Conservation (phyloP, 129 eudicot species). For the carrot (Daucus carota) region DH1_v3.0 NC_030385.2:28572001-28572500, state of each 20-base stretch:
- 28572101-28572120: constrained; percentile 45
- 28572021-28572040: constrained; percentile 54
- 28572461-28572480: constrained; percentile 23
- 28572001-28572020: constrained; percentile 29
- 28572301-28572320: constrained; percentile 37
- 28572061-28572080: constrained; percentile 47
- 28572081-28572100: constrained; percentile 44
- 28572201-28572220: constrained; percentile 29
- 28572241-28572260: constrained; percentile 44
- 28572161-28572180: constrained; percentile 50
- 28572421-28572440: constrained; percentile 3
- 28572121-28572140: constrained; percentile 35
- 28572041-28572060: constrained; percentile 50
- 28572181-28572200: constrained; percentile 30
- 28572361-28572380: constrained; percentile 5
- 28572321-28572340: constrained; percentile 23
- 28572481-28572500: constrained; percentile 17
- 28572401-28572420: constrained; percentile 5
- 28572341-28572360: constrained; percentile 30
- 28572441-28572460: not conserved
- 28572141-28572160: constrained; percentile 60
- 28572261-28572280: constrained; percentile 54
- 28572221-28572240: constrained; percentile 26
- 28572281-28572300: constrained; percentile 39
- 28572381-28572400: constrained; percentile 1